Percentiles rank a stretch among this genome's conserved stretches.
Evolutionary conservation across 257 asterid genomes (phyloP).

Genomic region (Solanum chmielewskii): DNA sequence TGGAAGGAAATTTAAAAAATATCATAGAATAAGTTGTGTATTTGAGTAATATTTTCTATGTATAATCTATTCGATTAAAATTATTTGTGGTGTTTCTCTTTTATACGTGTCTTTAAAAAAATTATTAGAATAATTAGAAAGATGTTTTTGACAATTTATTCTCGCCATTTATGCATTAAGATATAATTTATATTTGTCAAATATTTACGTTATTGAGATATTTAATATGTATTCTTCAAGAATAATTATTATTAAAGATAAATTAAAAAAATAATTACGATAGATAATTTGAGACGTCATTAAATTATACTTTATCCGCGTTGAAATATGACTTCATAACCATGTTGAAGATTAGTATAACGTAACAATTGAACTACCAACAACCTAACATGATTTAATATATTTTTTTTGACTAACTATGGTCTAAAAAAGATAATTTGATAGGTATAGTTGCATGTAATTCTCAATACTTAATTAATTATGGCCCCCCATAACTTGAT

Average conservation of each 20-base stretch:
- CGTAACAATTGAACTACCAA: background rate
- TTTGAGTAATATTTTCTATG: background rate
- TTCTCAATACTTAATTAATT: background rate
- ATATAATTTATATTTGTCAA: background rate
- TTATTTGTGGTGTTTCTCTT: background rate
- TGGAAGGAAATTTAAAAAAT: no score
- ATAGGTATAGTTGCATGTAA: background rate
- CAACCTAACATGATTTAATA: background rate
- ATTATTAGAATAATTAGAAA: background rate
- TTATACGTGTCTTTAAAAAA: background rate
- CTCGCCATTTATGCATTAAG: background rate
- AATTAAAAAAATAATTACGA: accelerated
- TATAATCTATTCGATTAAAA: no score
- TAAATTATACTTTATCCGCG: background rate
- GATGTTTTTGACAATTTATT: background rate
- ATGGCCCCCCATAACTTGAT: background rate
- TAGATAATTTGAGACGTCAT: background rate
- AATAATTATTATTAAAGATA: background rate
- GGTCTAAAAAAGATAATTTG: background rate
- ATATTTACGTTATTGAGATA: background rate
- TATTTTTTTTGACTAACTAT: background rate
- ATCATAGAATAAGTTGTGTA: accelerated
- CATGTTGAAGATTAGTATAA: background rate
- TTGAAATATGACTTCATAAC: background rate
- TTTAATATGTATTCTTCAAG: background rate